A percentile compares a stretch with the other conserved stretches of the same genome.
These are phyloP conservation scores for Sporothrix brunneoviolacea DNA, from an alignment of 2,329 filamentous ascomycete genomes.

Conservation along the genomic window DNA sequence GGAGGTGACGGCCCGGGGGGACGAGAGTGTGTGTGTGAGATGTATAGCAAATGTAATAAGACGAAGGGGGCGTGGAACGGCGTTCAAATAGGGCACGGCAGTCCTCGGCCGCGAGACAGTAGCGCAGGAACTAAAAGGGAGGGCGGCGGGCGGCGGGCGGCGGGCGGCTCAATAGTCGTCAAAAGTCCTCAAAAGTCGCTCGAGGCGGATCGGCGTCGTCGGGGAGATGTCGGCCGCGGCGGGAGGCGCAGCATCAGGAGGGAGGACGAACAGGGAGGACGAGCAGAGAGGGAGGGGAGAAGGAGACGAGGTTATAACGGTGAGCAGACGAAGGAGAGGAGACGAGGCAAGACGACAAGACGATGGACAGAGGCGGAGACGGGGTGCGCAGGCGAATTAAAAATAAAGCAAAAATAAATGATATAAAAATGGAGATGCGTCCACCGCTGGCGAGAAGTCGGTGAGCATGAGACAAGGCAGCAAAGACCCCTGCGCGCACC, in stretches of 20 bases:
- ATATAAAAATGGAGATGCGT: slow-evolving; percentile 15
- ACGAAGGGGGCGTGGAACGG: neutral
- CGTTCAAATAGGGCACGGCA: neutral
- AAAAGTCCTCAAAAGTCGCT: too few relatives aligned
- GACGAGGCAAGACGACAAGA: neutral
- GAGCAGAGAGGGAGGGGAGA: slow-evolving; percentile 12
- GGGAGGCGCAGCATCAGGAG: too few relatives aligned
- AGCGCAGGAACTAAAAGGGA: neutral
- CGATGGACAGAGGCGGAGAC: neutral
- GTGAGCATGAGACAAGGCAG: slow-evolving; percentile 24
- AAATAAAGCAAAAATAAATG: slow-evolving; percentile 1
- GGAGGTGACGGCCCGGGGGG: neutral
- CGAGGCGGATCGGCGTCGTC: slow-evolving; percentile 1
- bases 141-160: too few relatives aligned
- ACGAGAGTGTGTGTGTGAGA: neutral
- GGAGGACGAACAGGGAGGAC: too few relatives aligned
- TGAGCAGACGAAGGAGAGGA: neutral
- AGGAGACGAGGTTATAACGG: too few relatives aligned
- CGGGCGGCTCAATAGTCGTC: neutral
- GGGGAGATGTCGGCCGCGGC: too few relatives aligned
- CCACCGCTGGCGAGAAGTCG: slow-evolving; percentile 22
- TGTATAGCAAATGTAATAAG: neutral
- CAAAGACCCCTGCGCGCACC: slow-evolving; percentile 1
- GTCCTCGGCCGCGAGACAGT: neutral
- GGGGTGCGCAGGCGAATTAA: slow-evolving; percentile 8